These are phyloP conservation scores for Pseudocercospora vitis DNA, from an alignment of 2,329 filamentous ascomycete genomes.

Conservation along the genomic window DNA sequence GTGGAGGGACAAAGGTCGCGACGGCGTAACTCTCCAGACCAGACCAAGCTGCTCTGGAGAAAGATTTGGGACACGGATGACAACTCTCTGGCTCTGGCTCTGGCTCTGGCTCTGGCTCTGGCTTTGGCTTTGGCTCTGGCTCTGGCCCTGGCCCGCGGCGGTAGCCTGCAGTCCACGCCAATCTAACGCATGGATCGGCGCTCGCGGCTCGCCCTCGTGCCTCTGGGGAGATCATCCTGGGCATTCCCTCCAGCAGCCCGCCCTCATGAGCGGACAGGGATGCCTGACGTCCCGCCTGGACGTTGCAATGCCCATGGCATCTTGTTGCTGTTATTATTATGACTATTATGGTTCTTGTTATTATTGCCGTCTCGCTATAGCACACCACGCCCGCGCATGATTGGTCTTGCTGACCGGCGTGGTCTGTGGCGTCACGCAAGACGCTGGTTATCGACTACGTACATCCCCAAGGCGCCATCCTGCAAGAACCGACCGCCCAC, in stretches of 20 bases:
- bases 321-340: too few relatives aligned
- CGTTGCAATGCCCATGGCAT: slow-evolving; percentile 8
- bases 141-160: neutral
- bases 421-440: neutral
- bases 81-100: neutral
- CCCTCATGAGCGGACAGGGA: neutral
- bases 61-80: neutral
- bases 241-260: too few relatives aligned
- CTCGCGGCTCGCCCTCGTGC: neutral
- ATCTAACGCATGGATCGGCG: slow-evolving; percentile 1
- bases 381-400: neutral
- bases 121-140: neutral
- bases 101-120: neutral
- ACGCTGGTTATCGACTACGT: neutral
- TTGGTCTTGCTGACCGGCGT: neutral
- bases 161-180: neutral
- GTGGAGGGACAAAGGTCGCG: neutral
- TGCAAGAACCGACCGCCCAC: neutral
- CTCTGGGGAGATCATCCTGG: neutral
- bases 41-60: slow-evolving; percentile 1
- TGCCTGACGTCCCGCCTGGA: slow-evolving; percentile 1
- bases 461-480: neutral
- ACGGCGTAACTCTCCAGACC: neutral
- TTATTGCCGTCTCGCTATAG: slow-evolving; percentile 4
- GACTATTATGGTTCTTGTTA: too few relatives aligned